Conservation (phyloP, 148 eudicot genomes). For the Rhododendron vialii region DNA sequence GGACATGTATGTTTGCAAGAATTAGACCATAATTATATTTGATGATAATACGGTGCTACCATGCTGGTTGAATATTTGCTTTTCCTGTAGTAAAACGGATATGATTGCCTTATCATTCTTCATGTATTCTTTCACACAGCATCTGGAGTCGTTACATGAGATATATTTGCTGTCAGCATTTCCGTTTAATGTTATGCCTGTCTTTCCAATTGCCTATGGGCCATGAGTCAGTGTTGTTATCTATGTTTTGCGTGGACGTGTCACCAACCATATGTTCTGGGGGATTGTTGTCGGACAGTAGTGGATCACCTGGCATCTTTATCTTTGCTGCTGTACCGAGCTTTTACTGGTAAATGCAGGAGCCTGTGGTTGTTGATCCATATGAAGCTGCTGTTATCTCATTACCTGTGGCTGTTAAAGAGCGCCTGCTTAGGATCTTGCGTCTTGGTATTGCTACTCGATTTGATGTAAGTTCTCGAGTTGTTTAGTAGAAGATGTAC, state of each 20-base stretch:
- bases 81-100: background rate
- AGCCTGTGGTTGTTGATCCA: constrained; percentile 43
- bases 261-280: background rate
- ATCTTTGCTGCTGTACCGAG: background rate
- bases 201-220: background rate
- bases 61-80: background rate
- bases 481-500: background rate
- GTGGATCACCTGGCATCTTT: background rate
- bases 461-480: constrained; percentile 52
- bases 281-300: background rate
- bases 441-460: constrained; percentile 74
- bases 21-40: background rate
- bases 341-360: constrained; percentile 26
- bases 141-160: background rate
- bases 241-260: background rate
- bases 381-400: constrained; percentile 66
- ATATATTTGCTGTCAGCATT: background rate
- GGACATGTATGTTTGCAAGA: background rate
- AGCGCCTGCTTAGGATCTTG: constrained; percentile 64
- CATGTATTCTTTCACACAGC: background rate
- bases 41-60: background rate
- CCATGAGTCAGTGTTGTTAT: background rate
- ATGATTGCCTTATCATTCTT: background rate
- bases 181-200: background rate
- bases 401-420: constrained; percentile 52